Evolutionary conservation across 768 basidiomycete species (phyloP).

Genomic region (Leccinum truebloodii): DNA sequence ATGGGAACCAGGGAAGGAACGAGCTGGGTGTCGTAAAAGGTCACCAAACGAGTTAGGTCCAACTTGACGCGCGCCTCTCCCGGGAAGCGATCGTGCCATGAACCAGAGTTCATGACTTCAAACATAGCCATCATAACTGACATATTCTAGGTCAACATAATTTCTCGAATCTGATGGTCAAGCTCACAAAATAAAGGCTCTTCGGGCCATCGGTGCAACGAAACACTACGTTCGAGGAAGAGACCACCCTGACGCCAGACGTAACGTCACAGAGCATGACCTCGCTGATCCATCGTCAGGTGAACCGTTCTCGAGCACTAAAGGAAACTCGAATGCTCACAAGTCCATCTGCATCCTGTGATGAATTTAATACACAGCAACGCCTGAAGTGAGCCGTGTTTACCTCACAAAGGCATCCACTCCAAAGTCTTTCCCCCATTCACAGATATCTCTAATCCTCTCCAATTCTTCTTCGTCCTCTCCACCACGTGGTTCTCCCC

Average conservation of each 20-base stretch:
- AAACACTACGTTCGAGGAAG: constrained; percentile 37
- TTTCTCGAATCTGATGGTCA: background rate
- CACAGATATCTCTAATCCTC: constrained; percentile 33
- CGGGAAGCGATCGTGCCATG: constrained; percentile 28
- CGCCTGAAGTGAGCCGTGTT: constrained; percentile 22
- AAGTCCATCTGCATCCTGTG: constrained; percentile 51
- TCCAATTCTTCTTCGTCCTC: constrained; percentile 20
- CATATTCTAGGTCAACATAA: background rate
- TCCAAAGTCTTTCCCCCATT: constrained; percentile 33
- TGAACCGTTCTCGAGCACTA: no score
- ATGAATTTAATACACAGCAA: constrained; percentile 13
- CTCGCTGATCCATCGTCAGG: constrained; percentile 34
- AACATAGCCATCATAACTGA: background rate
- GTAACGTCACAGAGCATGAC: constrained; percentile 45
- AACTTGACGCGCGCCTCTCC: constrained; percentile 30
- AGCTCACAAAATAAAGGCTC: constrained; percentile 1
- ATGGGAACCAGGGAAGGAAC: constrained; percentile 19
- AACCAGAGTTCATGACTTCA: constrained; percentile 20
- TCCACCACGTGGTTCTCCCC: constrained; percentile 28
- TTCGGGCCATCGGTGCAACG: background rate
- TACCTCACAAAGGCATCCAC: constrained; percentile 39
- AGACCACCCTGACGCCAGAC: constrained; percentile 26
- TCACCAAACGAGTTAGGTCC: constrained; percentile 16
- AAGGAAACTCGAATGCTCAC: constrained; percentile 30
- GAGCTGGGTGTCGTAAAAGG: constrained; percentile 31